Evolutionary conservation across 129 eudicot species (phyloP).

Genomic region (Helianthus annuus): HanXRQr2.0-SUNRISE NC_035448.2:40173577-40174076

Average conservation of each 20-base stretch:
- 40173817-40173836: conserved; percentile 66
- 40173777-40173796: conserved; percentile 73
- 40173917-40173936: no score
- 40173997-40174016: no score
- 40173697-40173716: conserved; percentile 68
- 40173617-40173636: conserved; percentile 98
- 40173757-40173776: conserved; percentile 49
- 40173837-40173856: conserved; percentile 49
- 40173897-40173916: no score
- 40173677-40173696: conserved; percentile 62
- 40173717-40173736: conserved; percentile 56
- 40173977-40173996: no score
- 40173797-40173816: conserved; percentile 51
- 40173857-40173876: background rate
- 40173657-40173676: conserved; percentile 79
- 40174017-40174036: no score
- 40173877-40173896: no score
- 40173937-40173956: no score
- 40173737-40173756: conserved; percentile 58
- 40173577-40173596: conserved; percentile 71
- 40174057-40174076: no score
- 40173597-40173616: conserved; percentile 83
- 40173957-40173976: no score
- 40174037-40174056: no score
- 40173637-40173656: conserved; percentile 80